These are phyloP conservation scores for Metschnikowia sp. DNA, from an alignment of 805 yeast genomes.

Conservation along the genomic window DNA sequence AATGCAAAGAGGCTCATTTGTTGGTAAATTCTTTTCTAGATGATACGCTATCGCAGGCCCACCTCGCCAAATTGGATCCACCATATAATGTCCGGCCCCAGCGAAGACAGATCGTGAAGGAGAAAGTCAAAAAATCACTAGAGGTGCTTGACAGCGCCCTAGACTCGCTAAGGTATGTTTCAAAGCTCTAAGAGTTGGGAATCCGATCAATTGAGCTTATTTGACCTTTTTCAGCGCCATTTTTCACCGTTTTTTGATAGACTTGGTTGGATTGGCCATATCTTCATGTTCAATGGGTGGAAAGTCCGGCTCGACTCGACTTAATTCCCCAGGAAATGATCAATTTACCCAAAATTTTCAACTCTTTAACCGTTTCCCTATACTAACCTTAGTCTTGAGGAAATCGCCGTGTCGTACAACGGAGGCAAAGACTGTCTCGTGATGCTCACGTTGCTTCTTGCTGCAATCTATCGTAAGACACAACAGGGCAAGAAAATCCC, in stretches of 20 bases:
- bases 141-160: constrained; percentile 27
- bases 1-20: constrained; percentile 32
- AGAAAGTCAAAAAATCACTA: constrained; percentile 27
- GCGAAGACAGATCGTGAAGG: constrained; percentile 25
- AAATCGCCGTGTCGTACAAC: constrained; percentile 80
- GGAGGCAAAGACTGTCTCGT: constrained; percentile 98
- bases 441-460: constrained; percentile 70
- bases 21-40: constrained; percentile 30
- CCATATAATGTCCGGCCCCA: constrained; percentile 22
- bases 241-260: too few species aligned
- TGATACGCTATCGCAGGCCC: constrained; percentile 28
- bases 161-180: constrained; percentile 32
- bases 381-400: constrained; percentile 28
- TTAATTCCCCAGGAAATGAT: not conserved
- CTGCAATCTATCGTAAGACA: constrained; percentile 40
- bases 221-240: too few species aligned
- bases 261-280: too few species aligned
- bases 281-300: too few species aligned
- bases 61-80: constrained; percentile 16
- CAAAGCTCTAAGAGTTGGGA: not conserved
- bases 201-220: too few species aligned
- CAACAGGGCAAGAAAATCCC: constrained; percentile 18
- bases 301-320: not conserved
- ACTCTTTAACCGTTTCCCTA: not conserved
- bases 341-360: not conserved